These are phyloP conservation scores for Plasmopara viticola DNA, from an alignment of 352 stramenopile species.

Conservation along the genomic window DNA sequence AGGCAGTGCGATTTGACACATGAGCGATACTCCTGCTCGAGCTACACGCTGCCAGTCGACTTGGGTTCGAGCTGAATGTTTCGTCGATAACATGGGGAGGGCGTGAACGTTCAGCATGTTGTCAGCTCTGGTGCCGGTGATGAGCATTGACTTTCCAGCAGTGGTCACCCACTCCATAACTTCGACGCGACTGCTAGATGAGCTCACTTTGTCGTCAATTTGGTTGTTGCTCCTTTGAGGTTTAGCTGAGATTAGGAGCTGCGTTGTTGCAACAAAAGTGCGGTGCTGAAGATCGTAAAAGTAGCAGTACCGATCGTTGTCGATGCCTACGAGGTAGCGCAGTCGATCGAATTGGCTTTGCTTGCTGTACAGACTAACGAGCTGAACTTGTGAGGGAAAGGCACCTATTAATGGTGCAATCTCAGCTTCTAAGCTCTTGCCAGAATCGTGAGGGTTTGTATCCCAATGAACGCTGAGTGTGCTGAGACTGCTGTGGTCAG, in stretches of 20 bases:
- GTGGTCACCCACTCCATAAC: constrained; percentile 24
- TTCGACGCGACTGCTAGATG: constrained; percentile 9
- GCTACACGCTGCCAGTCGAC: constrained; percentile 41
- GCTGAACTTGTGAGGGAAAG: constrained; percentile 23
- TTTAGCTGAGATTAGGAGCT: constrained; percentile 23
- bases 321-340: constrained; percentile 30
- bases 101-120: constrained; percentile 33
- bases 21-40: constrained; percentile 30
- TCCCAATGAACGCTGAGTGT: constrained; percentile 7
- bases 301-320: constrained; percentile 36
- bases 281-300: constrained; percentile 30
- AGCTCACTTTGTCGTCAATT: constrained; percentile 1
- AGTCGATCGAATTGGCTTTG: constrained; percentile 5
- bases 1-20: constrained; percentile 24
- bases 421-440: not conserved
- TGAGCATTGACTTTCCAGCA: constrained; percentile 23
- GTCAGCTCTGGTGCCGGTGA: constrained; percentile 23
- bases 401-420: constrained; percentile 13
- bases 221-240: constrained; percentile 6
- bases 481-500: constrained; percentile 12
- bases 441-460: not conserved
- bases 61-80: constrained; percentile 17
- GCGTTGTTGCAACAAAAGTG: constrained; percentile 29
- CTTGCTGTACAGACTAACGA: constrained; percentile 17
- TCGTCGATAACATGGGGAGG: constrained; percentile 32